phyloP scores from a whole-genome alignment of 2,329 filamentous ascomycete species.

The Arthrobotrys musiformis region DNA sequence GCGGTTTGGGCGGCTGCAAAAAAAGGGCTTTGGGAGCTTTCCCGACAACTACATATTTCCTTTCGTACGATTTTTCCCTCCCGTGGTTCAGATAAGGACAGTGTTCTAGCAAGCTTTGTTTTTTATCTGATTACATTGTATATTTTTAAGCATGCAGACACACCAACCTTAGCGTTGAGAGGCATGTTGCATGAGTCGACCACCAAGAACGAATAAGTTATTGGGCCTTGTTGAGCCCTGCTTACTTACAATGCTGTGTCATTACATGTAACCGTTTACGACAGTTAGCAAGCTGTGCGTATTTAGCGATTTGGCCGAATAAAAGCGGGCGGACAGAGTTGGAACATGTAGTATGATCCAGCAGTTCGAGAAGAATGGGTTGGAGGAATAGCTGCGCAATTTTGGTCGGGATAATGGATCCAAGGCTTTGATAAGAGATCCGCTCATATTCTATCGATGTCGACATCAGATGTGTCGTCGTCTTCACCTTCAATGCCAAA shows the following conservation, averaged over 20 bases:
- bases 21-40: neutral
- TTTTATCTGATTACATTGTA: slow-evolving; percentile 4
- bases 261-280: neutral
- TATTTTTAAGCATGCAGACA: slow-evolving; percentile 5
- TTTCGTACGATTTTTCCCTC: neutral
- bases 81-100: neutral
- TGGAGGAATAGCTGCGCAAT: neutral
- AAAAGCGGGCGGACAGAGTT: neutral
- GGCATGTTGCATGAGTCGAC: neutral
- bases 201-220: slow-evolving; percentile 4
- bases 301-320: neutral
- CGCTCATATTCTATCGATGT: slow-evolving; percentile 63
- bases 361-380: neutral
- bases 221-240: neutral
- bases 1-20: slow-evolving; percentile 8
- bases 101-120: slow-evolving; percentile 15
- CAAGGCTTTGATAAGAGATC: neutral
- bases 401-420: neutral
- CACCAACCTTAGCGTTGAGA: neutral
- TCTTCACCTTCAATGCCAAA: slow-evolving; percentile 91
- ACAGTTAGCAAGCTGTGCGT: neutral
- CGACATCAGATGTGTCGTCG: slow-evolving; percentile 79
- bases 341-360: neutral
- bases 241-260: neutral
- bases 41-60: neutral